A percentile compares a stretch with the other conserved stretches of the same genome.
Evolutionary conservation across 495 filamentous ascomycete genomes (phyloP).

Genomic region (Parmelia sp.): DNA sequence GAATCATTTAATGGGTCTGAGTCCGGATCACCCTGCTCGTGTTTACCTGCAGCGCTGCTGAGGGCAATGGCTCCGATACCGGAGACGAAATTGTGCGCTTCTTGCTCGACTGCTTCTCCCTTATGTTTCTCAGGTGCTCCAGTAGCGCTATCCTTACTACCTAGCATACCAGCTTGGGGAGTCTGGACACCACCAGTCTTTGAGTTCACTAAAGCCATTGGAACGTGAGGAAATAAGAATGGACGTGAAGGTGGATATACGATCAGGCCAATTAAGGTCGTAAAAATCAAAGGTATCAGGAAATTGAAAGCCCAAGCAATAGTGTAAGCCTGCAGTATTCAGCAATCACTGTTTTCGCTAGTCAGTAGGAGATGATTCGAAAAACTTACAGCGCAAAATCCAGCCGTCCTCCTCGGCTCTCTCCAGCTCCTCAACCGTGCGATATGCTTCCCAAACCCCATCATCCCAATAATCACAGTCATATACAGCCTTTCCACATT

Average conservation of each 20-base stretch:
- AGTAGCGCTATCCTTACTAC: conserved; percentile 70
- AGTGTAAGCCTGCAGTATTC: conserved; percentile 53
- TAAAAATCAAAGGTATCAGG: conserved; percentile 55
- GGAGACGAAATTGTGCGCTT: conserved; percentile 75
- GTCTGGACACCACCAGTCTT: conserved; percentile 62
- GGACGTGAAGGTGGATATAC: conserved; percentile 57
- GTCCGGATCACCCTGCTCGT: conserved; percentile 47
- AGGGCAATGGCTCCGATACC: conserved; percentile 68
- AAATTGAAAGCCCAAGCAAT: conserved; percentile 69
- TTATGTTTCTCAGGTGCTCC: conserved; percentile 79
- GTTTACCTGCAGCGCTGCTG: conserved; percentile 68
- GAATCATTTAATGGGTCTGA: conserved; percentile 38
- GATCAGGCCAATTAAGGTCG: conserved; percentile 58
- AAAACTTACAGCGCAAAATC: conserved; percentile 56
- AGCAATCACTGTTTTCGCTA: conserved; percentile 13
- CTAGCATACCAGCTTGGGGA: conserved; percentile 61
- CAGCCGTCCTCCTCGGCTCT: conserved; percentile 60
- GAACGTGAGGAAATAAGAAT: conserved; percentile 68
- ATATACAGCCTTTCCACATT: conserved; percentile 82
- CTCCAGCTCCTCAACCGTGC: conserved; percentile 73
- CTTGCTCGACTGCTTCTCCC: conserved; percentile 80
- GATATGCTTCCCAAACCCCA: conserved; percentile 65
- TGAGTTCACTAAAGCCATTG: conserved; percentile 56
- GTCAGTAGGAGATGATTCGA: not conserved
- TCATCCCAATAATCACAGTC: conserved; percentile 64